phyloP scores from a whole-genome alignment of 1,284 basidiomycete species.

The Athelia sp. region DNA sequence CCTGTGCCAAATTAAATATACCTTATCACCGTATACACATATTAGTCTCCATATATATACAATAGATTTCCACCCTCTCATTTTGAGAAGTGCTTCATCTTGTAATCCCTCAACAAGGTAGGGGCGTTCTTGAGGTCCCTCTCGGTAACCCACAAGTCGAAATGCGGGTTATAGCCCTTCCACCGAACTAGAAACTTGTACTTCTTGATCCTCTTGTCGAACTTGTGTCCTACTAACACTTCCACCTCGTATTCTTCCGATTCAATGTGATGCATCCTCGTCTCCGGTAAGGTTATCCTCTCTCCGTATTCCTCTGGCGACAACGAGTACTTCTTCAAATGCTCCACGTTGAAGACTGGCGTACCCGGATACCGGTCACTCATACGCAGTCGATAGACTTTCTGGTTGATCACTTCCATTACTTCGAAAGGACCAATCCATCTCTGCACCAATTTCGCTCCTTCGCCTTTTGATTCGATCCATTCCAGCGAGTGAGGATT shows the following conservation, averaged over 20 bases:
- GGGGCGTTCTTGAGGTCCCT: background rate
- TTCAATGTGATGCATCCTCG: conserved; percentile 1
- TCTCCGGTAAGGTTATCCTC: background rate
- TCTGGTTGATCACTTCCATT: conserved; percentile 10
- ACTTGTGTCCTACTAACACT: conserved; percentile 9
- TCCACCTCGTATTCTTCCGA: conserved; percentile 16
- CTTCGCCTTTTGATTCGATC: conserved; percentile 14
- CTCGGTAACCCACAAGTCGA: background rate
- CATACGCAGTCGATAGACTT: conserved; percentile 20
- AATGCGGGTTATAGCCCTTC: conserved; percentile 5
- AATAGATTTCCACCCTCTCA: no score
- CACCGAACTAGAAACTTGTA: conserved; percentile 1
- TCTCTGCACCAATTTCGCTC: conserved; percentile 18
- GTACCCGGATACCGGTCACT: conserved; percentile 19
- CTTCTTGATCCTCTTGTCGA: conserved; percentile 1
- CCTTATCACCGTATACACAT: no score
- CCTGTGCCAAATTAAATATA: no score
- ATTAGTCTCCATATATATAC: no score
- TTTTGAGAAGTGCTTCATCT: background rate
- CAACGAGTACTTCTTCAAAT: conserved; percentile 17
- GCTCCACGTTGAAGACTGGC: conserved; percentile 22
- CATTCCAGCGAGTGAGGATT: conserved; percentile 18
- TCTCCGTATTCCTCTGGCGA: conserved; percentile 12
- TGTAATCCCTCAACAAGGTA: background rate
- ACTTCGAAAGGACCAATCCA: conserved; percentile 21